Conservation (phyloP, 192 early-diverging fungal species). For the Funneliformis geosporum region DNA sequence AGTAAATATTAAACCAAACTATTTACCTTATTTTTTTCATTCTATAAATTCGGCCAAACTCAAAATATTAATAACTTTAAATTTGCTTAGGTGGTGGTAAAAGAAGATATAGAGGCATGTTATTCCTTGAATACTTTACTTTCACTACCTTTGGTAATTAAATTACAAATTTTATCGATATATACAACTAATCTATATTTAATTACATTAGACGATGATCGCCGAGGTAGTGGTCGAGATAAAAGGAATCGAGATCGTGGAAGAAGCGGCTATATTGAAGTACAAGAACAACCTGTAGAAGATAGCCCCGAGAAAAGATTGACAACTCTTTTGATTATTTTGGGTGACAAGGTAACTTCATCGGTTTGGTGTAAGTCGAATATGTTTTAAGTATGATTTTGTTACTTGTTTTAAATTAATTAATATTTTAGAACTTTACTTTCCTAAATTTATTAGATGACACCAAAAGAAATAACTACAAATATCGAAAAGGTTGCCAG, state of each 20-base stretch:
- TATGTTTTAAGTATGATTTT: background rate
- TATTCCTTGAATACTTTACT: background rate
- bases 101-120: slow-evolving; percentile 4
- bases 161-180: background rate
- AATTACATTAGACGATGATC: slow-evolving; percentile 13
- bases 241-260: background rate
- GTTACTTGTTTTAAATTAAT: background rate
- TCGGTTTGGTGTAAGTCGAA: background rate
- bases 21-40: background rate
- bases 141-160: too few species aligned
- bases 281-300: background rate
- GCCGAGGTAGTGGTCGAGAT: background rate
- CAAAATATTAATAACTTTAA: background rate
- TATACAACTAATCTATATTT: background rate
- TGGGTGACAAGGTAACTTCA: slow-evolving; percentile 4
- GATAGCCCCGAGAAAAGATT: slow-evolving; percentile 12
- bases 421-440: background rate
- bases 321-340: background rate
- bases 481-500: slow-evolving; percentile 50
- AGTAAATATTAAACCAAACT: background rate
- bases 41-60: background rate
- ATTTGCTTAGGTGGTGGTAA: background rate
- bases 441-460: background rate
- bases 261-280: background rate
- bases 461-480: slow-evolving; percentile 14